These are phyloP conservation scores for Entonaema liquescens DNA, from an alignment of 495 filamentous ascomycete genomes.

Conservation along the genomic window DNA sequence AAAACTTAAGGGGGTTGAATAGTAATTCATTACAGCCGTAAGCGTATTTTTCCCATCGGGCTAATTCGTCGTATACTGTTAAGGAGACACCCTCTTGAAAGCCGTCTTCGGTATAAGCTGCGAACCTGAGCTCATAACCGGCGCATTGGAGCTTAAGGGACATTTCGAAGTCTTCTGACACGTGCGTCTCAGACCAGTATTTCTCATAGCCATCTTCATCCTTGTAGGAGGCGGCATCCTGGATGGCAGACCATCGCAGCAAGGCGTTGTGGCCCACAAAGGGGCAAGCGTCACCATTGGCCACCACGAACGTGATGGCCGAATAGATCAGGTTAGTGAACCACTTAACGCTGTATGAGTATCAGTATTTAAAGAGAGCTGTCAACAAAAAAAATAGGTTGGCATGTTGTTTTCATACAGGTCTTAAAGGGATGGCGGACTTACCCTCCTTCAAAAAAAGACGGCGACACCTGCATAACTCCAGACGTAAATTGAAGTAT, in stretches of 20 bases:
- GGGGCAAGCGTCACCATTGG: slow-evolving; percentile 74
- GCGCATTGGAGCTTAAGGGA: slow-evolving; percentile 70
- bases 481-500: slow-evolving; percentile 74
- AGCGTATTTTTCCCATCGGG: slow-evolving; percentile 81
- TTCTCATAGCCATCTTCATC: slow-evolving; percentile 64
- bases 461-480: slow-evolving; percentile 72
- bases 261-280: slow-evolving; percentile 77
- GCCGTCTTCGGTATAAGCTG: slow-evolving; percentile 68
- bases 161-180: slow-evolving; percentile 82
- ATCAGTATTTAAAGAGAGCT: slow-evolving; percentile 10
- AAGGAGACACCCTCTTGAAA: slow-evolving; percentile 80
- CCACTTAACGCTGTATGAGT: slow-evolving; percentile 64
- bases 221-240: slow-evolving; percentile 61
- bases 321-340: slow-evolving; percentile 79
- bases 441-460: slow-evolving; percentile 67
- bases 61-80: slow-evolving; percentile 78
- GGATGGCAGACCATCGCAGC: slow-evolving; percentile 73
- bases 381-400: too few species aligned
- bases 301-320: slow-evolving; percentile 71
- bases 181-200: slow-evolving; percentile 77
- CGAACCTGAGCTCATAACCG: slow-evolving; percentile 71
- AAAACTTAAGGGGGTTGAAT: slow-evolving; percentile 60
- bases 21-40: slow-evolving; percentile 77
- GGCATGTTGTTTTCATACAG: too few species aligned
- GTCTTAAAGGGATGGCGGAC: slow-evolving; percentile 11